A percentile compares a stretch with the other conserved stretches of the same genome.
Conservation (phyloP, 257 asterid genomes). For the Asclepias syriaca region DNA sequence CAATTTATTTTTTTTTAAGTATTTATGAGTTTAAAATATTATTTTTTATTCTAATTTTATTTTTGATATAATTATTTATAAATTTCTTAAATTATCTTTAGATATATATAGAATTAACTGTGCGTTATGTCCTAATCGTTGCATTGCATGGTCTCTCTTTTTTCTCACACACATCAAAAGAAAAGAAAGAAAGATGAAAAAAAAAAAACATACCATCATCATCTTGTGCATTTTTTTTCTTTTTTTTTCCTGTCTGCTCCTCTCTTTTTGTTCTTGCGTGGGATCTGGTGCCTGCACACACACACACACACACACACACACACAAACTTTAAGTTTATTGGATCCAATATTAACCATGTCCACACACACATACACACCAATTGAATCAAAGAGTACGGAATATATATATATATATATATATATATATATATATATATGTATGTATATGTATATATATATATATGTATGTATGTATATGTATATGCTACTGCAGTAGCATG, state of each 20-base stretch:
- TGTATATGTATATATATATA: no score
- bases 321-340: no score
- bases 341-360: not conserved
- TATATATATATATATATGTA: no score
- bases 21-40: no score
- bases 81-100: no score
- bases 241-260: not conserved
- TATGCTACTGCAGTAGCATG: no score
- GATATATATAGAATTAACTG: not conserved
- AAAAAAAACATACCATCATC: not conserved
- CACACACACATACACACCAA: not conserved
- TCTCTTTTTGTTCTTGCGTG: not conserved
- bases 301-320: not conserved
- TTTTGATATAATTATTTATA: no score
- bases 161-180: not conserved
- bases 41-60: no score
- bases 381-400: no score
- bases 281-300: not conserved
- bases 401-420: no score
- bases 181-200: not conserved
- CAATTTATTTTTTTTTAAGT: no score
- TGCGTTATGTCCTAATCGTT: conserved; percentile 19
- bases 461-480: no score
- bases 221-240: not conserved
- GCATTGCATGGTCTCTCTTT: conserved; percentile 17